Evolutionary conservation across 306 rosid genomes (phyloP).

Genomic region (Lablab purpureus): DNA sequence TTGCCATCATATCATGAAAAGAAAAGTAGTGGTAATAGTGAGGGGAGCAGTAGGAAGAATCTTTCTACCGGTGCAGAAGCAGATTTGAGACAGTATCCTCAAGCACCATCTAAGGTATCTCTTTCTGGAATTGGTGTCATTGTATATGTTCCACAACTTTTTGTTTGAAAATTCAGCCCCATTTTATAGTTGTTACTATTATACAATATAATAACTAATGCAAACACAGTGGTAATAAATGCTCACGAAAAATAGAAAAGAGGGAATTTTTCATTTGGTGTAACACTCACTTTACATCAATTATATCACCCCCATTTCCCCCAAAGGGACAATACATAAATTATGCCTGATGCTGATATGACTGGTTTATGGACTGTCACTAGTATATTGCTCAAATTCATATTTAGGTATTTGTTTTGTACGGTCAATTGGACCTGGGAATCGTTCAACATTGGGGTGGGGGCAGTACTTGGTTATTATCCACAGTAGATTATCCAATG

Average conservation of each 20-base stretch:
- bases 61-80: constrained; percentile 36
- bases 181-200: constrained; percentile 21
- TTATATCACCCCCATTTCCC: constrained; percentile 17
- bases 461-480: constrained; percentile 17
- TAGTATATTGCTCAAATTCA: not conserved
- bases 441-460: constrained; percentile 15
- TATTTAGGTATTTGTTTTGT: constrained; percentile 16
- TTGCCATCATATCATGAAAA: constrained; percentile 45
- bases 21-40: constrained; percentile 40
- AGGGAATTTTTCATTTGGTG: constrained; percentile 4
- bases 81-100: constrained; percentile 44
- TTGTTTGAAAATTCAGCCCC: constrained; percentile 11
- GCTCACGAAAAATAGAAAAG: not conserved
- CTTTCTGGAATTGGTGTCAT: constrained; percentile 22
- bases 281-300: not conserved
- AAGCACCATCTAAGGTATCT: constrained; percentile 49
- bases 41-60: constrained; percentile 50
- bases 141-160: not conserved
- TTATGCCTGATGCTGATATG: constrained; percentile 14
- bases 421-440: constrained; percentile 17
- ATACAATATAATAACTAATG: not conserved
- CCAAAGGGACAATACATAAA: constrained; percentile 10
- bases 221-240: constrained; percentile 10
- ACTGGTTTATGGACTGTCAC: not conserved
- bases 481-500: not conserved